Evolutionary conservation across 345 rosid genomes (phyloP), one percentile per base, ranked within the genome.

Genomic region (Noccaea bulbosa): DNA sequence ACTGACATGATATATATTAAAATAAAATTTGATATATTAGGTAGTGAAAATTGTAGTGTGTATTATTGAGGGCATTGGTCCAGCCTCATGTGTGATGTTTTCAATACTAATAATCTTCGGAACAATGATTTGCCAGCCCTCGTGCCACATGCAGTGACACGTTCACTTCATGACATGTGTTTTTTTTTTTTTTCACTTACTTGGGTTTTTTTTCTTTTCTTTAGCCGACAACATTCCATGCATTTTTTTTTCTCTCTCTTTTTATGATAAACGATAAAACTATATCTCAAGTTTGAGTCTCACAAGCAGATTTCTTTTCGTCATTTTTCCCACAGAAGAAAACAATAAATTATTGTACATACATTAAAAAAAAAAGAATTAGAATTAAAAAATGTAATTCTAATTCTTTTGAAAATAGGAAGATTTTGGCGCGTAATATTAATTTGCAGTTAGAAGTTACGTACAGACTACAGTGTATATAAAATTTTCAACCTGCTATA

Each of bases 51-150:
- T 14, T 62, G 33, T 35, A 44, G 56, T 52, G 56, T 43, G 39
- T 45, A 54, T 72, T 38, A 72, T 72, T 65, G 44, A 62, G 45
- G 30, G 38, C 48, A 63, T 65, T 66, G 77, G 77, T 73, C 77
- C 77, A 73, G 54, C 0, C 72, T 66, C 2, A 41, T 74, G 78
- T 74, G 73, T 67, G 6, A 51, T 74, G 73, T 74, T 74, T 37
- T 52, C 30, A 59, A 20, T 33, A 60, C 33, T 58, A 56, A 30
- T 58, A 56, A 30, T 72, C 57, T 72, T 47, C 63, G 24, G 5
- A 55, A 56, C 67, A 73, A 66, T 66, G 77, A 73, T 73, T 73
- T 67, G 72, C 45, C 73, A 59, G 48, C 37, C 12, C n/a, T 10
- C 55, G 7, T 58, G 22, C 56, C 78, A 74, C 78, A 74, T 74